phyloP scores from a whole-genome alignment of 139 green algal species.

The Chlorella sp. region DNA sequence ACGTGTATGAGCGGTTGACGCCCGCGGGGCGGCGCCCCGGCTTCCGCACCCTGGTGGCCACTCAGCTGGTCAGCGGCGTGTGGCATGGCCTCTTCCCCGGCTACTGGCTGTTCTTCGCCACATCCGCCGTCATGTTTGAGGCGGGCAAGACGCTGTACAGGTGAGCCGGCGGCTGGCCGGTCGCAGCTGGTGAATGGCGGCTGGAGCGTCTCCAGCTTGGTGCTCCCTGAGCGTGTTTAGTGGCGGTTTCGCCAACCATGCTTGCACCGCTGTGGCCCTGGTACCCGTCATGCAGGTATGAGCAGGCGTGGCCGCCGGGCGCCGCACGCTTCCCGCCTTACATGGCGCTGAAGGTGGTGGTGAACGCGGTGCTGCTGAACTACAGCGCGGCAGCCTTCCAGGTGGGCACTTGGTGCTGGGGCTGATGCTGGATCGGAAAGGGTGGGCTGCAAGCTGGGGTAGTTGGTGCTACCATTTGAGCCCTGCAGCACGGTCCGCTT shows the following conservation, averaged over 20 bases:
- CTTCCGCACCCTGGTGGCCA: slow-evolving; percentile 79
- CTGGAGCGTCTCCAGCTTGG: too few species aligned
- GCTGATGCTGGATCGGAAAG: too few species aligned
- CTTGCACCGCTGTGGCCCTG: too few species aligned
- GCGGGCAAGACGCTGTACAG: slow-evolving; percentile 27
- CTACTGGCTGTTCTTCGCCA: slow-evolving; percentile 50
- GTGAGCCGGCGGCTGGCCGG: not conserved
- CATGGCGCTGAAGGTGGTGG: slow-evolving; percentile 47
- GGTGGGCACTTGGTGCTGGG: slow-evolving; percentile 11
- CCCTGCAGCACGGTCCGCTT: too few species aligned
- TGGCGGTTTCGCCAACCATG: too few species aligned
- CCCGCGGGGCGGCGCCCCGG: slow-evolving; percentile 57
- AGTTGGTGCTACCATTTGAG: too few species aligned
- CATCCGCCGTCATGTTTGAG: slow-evolving; percentile 34
- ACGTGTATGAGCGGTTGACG: slow-evolving; percentile 90
- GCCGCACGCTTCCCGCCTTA: slow-evolving; percentile 33
- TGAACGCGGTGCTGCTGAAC: slow-evolving; percentile 54
- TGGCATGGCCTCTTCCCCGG: slow-evolving; percentile 85
- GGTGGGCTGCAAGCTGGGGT: too few species aligned
- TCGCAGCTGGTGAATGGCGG: too few species aligned
- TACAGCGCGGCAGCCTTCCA: slow-evolving; percentile 61
- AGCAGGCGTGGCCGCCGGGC: slow-evolving; percentile 33
- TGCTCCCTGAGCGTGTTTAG: too few species aligned
- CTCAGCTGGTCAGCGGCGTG: slow-evolving; percentile 81
- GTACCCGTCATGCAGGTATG: slow-evolving; percentile 43